phyloP scores from a whole-genome alignment of 305 asterid species.

The Ajuga reptans region DNA sequence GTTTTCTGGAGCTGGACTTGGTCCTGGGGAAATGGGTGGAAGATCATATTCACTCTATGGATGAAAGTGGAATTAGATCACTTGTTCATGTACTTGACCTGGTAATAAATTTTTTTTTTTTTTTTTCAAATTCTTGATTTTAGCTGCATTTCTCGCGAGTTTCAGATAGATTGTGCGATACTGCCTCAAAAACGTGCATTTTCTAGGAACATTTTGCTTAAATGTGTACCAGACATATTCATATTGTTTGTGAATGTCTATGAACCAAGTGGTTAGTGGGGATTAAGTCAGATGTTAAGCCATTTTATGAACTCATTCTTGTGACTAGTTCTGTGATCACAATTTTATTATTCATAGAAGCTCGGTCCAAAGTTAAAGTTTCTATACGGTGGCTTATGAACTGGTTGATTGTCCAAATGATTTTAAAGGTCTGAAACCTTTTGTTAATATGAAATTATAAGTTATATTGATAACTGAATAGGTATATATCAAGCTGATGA shows the following conservation, averaged over 20 bases:
- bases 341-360: neutral
- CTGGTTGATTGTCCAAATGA: neutral
- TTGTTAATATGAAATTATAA: neutral
- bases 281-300: neutral
- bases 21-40: conserved; percentile 84
- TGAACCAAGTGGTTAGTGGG: neutral
- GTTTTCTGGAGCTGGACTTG: conserved; percentile 77
- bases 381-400: neutral
- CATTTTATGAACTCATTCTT: neutral
- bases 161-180: neutral
- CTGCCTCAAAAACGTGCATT: no score
- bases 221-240: neutral
- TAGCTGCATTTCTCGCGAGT: neutral
- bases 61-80: conserved; percentile 54
- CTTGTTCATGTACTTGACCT: conserved; percentile 66
- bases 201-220: no score
- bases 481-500: neutral
- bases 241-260: neutral
- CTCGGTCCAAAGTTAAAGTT: neutral
- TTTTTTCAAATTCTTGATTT: neutral
- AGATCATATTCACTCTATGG: conserved; percentile 62
- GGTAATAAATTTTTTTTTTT: conserved; percentile 31
- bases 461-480: neutral
- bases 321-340: neutral
- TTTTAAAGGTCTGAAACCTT: neutral